Percentiles rank a stretch among this genome's conserved stretches.
phyloP scores from a whole-genome alignment of 148 eudicot species.

The Heliamphora exappendiculata region DNA sequence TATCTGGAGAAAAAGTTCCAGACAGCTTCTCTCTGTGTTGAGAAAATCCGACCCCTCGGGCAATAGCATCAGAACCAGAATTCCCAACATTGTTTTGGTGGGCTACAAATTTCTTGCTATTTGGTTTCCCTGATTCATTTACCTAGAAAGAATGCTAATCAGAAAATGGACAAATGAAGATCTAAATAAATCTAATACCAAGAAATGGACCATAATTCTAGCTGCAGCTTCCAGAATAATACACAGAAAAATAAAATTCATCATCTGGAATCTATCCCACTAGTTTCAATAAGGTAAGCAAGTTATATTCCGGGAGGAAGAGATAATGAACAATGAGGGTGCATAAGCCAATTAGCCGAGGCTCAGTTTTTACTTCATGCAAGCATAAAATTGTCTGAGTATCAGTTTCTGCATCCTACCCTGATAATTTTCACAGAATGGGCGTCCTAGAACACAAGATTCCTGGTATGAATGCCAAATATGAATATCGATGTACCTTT shows the following conservation, averaged over 20 bases:
- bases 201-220: not conserved
- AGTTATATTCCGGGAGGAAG: not conserved
- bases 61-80: conserved; percentile 22
- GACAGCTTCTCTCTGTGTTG: conserved; percentile 25
- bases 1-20: conserved; percentile 31
- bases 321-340: not conserved
- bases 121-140: conserved; percentile 36
- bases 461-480: not conserved
- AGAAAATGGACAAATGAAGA: not conserved
- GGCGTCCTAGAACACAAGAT: not conserved
- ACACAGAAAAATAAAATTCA: not conserved
- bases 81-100: conserved; percentile 20
- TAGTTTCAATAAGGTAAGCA: not conserved
- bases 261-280: not conserved
- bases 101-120: conserved; percentile 29
- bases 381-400: not conserved
- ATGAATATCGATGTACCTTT: conserved; percentile 37
- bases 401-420: not conserved
- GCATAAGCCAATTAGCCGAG: not conserved
- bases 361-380: not conserved
- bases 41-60: conserved; percentile 28
- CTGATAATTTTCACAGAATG: not conserved
- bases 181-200: not conserved
- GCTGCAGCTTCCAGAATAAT: not conserved
- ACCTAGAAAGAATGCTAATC: conserved; percentile 30